Conservation (phyloP, 2,329 filamentous ascomycete genomes). For the Aspergillus sp. region DNA sequence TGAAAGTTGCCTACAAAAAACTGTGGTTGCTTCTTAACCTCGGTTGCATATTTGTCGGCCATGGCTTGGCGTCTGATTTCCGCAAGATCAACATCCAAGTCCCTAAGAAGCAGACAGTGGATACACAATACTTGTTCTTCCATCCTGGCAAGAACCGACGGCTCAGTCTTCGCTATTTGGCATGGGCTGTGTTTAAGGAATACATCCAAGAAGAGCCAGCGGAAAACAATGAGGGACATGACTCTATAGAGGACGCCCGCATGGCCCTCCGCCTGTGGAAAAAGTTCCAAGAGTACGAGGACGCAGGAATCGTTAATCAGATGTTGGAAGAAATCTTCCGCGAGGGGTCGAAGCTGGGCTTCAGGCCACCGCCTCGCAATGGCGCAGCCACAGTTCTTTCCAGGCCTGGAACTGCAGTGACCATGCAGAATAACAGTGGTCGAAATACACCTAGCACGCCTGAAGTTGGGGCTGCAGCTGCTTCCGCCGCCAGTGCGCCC, state of each 20-base stretch:
- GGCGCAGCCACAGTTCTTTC: slow-evolving; percentile 37
- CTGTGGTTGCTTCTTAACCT: slow-evolving; percentile 95
- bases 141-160: slow-evolving; percentile 80
- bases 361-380: slow-evolving; percentile 58
- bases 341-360: slow-evolving; percentile 63
- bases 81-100: slow-evolving; percentile 98
- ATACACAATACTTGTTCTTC: slow-evolving; percentile 91
- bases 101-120: slow-evolving; percentile 85
- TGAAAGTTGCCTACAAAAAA: slow-evolving; percentile 97
- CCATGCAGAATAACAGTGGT: slow-evolving; percentile 44
- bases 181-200: slow-evolving; percentile 88
- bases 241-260: slow-evolving; percentile 91
- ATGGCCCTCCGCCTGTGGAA: slow-evolving; percentile 87
- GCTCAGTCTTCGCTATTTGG: slow-evolving; percentile 86
- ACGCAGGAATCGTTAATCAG: slow-evolving; percentile 79
- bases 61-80: slow-evolving; percentile 93
- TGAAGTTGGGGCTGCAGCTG: slow-evolving; percentile 30
- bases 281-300: slow-evolving; percentile 87
- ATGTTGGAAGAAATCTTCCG: slow-evolving; percentile 87
- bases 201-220: slow-evolving; percentile 84
- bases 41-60: slow-evolving; percentile 90
- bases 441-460: slow-evolving; percentile 49
- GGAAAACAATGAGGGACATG: slow-evolving; percentile 63
- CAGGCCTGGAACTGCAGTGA: slow-evolving; percentile 45
- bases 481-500: slow-evolving; percentile 35